phyloP scores from a whole-genome alignment of 768 basidiomycete species.

The Rhodotorula paludigena region DNA sequence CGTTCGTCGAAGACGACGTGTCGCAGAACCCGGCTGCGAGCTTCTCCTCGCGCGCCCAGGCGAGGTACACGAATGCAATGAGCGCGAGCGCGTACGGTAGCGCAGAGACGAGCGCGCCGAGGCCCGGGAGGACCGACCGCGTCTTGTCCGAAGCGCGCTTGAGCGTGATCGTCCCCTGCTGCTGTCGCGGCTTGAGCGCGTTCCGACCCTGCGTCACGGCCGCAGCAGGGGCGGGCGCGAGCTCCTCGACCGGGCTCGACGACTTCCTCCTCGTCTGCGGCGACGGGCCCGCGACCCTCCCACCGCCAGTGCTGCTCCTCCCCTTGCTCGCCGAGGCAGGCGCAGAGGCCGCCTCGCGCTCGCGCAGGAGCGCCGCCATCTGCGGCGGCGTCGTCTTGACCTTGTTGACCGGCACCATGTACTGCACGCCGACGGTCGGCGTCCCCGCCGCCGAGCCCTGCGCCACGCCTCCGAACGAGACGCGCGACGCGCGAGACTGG shows the following conservation, averaged over 20 bases:
- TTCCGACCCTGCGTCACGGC: background rate
- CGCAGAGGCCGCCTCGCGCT: background rate
- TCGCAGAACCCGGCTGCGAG: constrained; percentile 49
- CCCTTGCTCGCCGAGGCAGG: background rate
- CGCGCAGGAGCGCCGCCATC: background rate
- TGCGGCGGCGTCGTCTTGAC: constrained; percentile 17
- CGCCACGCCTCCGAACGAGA: no score
- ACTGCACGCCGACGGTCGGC: constrained; percentile 18
- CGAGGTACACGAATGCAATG: constrained; percentile 2
- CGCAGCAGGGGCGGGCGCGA: background rate
- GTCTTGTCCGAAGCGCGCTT: no score
- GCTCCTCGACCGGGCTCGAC: background rate
- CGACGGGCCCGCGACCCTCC: background rate
- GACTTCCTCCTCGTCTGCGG: background rate
- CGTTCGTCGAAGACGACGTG: constrained; percentile 42
- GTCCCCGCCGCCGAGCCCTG: background rate
- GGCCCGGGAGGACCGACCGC: no score
- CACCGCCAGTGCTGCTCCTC: background rate
- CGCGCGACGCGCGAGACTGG: background rate
- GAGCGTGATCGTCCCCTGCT: no score
- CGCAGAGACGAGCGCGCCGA: background rate
- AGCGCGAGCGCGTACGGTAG: background rate
- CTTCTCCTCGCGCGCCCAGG: constrained; percentile 32
- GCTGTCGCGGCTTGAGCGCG: background rate
- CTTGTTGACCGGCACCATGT: constrained; percentile 17